Evolutionary conservation across 2,329 filamentous ascomycete genomes (phyloP).

Genomic region (Scedosporium apiospermum): DNA sequence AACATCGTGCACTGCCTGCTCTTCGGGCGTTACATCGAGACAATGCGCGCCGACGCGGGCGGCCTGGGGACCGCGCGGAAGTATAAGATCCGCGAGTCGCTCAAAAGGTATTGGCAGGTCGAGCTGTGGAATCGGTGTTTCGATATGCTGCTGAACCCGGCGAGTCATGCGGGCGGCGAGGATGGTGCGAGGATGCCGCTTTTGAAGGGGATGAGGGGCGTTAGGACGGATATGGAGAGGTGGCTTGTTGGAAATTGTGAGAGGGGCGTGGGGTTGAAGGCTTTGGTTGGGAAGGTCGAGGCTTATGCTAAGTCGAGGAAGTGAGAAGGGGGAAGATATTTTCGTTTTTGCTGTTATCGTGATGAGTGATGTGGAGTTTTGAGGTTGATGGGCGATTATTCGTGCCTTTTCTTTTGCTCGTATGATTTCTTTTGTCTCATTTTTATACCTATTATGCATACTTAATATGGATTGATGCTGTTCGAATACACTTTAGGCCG

Average conservation of each 20-base stretch:
- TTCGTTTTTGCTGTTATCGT: neutral
- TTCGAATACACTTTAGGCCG: neutral
- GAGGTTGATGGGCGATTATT: neutral
- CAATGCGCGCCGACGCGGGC: conserved; percentile 44
- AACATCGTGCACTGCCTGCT: conserved; percentile 81
- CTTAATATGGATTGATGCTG: neutral
- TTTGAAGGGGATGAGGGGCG: conserved; percentile 54
- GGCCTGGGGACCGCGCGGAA: conserved; percentile 52
- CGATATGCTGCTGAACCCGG: conserved; percentile 77
- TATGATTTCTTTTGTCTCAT: neutral
- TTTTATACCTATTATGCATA: neutral
- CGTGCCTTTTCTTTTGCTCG: neutral
- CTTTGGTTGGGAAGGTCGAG: conserved; percentile 56
- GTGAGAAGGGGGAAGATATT: conserved; percentile 9
- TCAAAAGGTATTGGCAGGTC: conserved; percentile 96
- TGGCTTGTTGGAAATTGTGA: conserved; percentile 79
- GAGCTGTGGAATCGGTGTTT: conserved; percentile 83
- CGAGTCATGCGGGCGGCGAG: conserved; percentile 54
- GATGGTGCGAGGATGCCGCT: conserved; percentile 59
- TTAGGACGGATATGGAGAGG: conserved; percentile 71
- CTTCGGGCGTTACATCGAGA: conserved; percentile 93
- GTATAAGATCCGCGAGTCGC: conserved; percentile 70
- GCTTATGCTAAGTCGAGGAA: conserved; percentile 28
- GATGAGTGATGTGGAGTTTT: conserved; percentile 1
- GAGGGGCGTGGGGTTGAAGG: conserved; percentile 66